Percentiles rank a stretch among this genome's conserved stretches.
Conservation (phyloP, 768 basidiomycete species). For the Wakefieldia striispora region DNA sequence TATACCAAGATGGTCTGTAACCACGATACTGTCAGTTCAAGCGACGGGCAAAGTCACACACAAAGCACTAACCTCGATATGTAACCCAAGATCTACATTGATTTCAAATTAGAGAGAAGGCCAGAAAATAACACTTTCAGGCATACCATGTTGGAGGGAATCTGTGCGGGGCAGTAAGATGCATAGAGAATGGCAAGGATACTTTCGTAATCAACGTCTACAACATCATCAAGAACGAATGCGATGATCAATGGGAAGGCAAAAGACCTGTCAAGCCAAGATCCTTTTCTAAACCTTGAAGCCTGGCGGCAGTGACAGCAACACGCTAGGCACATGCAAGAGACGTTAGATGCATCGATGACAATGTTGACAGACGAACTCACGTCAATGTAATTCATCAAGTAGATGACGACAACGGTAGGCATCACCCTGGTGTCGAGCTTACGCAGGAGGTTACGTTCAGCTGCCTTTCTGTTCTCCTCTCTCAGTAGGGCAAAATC, state of each 20-base stretch:
- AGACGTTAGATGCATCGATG: neutral
- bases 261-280: constrained; percentile 41
- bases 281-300: constrained; percentile 51
- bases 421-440: constrained; percentile 57
- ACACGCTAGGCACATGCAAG: constrained; percentile 34
- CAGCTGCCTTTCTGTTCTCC: constrained; percentile 8
- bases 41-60: neutral
- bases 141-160: constrained; percentile 17
- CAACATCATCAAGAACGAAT: neutral
- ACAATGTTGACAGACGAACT: constrained; percentile 11
- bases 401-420: constrained; percentile 56
- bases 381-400: constrained; percentile 72
- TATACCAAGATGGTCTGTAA: constrained; percentile 60
- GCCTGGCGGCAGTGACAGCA: constrained; percentile 47
- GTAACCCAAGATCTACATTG: constrained; percentile 40
- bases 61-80: constrained; percentile 40
- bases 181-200: constrained; percentile 54
- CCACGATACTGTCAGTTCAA: neutral
- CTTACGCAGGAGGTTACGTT: constrained; percentile 46
- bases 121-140: neutral
- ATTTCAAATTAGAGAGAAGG: neutral
- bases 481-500: constrained; percentile 9
- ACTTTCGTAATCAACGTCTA: constrained; percentile 55
- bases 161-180: constrained; percentile 62
- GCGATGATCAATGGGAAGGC: neutral